phyloP scores from a whole-genome alignment of 2,329 filamentous ascomycete species.

The Fusarium sp. region DNA sequence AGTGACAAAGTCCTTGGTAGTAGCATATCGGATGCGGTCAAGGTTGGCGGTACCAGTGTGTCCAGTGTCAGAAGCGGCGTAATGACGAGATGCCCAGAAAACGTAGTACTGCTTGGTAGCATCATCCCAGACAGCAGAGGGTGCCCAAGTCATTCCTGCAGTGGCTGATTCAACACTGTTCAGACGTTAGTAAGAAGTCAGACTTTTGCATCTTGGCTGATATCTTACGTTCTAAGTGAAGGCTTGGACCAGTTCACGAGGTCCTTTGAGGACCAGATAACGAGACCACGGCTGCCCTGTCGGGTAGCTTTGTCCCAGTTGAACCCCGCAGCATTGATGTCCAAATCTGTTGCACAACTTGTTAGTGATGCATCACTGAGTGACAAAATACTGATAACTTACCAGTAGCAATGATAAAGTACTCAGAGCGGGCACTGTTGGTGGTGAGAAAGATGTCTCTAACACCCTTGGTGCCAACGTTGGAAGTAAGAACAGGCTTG shows the following conservation, averaged over 20 bases:
- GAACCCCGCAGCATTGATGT: slow-evolving; percentile 54
- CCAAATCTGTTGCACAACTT: slow-evolving; percentile 50
- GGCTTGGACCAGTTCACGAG: slow-evolving; percentile 55
- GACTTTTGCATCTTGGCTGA: rapidly evolving
- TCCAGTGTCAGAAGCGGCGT: slow-evolving; percentile 58
- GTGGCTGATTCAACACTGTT: slow-evolving; percentile 52
- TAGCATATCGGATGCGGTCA: slow-evolving; percentile 64
- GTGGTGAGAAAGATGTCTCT: slow-evolving; percentile 55
- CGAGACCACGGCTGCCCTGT: slow-evolving; percentile 54
- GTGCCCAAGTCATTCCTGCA: slow-evolving; percentile 58
- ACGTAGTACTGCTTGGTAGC: slow-evolving; percentile 59
- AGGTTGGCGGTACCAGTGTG: slow-evolving; percentile 61
- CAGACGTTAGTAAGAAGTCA: not conserved
- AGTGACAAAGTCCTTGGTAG: slow-evolving; percentile 65
- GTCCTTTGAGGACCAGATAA: slow-evolving; percentile 56
- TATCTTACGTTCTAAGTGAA: slow-evolving; percentile 27
- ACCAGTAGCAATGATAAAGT: slow-evolving; percentile 56
- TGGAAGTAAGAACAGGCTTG: slow-evolving; percentile 52
- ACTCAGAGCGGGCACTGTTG: slow-evolving; percentile 54
- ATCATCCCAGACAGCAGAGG: slow-evolving; percentile 56
- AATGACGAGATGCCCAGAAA: slow-evolving; percentile 64
- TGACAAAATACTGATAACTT: not conserved
- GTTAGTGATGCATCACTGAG: not conserved
- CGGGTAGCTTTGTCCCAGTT: slow-evolving; percentile 56
- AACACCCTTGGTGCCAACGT: slow-evolving; percentile 54